Evolutionary conservation across 106 monocot genomes (phyloP).

Genomic region (Dactylorhiza incarnata): DNA sequence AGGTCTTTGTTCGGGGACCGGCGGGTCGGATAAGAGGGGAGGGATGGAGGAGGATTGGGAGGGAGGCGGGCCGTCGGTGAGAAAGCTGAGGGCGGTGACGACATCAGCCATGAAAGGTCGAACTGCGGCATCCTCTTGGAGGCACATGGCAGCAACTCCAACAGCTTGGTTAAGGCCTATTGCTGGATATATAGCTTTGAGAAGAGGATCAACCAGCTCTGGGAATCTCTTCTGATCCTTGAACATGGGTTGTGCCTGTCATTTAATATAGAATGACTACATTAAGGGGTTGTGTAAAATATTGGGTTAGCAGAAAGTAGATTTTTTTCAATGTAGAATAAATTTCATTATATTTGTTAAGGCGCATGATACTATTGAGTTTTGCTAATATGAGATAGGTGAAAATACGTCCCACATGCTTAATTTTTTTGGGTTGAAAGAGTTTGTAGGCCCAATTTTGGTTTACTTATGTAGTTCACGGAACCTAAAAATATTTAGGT

Average conservation of each 20-base stretch:
- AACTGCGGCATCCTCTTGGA: slow-evolving; percentile 40
- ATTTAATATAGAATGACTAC: neutral
- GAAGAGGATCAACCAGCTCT: slow-evolving; percentile 38
- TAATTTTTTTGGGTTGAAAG: too few species aligned
- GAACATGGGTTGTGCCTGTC: slow-evolving; percentile 42
- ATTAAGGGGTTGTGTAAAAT: too few species aligned
- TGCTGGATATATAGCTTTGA: slow-evolving; percentile 22
- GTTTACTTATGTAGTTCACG: too few species aligned
- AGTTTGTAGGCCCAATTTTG: too few species aligned
- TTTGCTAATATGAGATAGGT: too few species aligned
- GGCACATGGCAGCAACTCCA: slow-evolving; percentile 56
- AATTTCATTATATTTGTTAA: too few species aligned
- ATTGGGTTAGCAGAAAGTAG: too few species aligned
- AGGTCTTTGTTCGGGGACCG: neutral
- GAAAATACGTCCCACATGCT: too few species aligned
- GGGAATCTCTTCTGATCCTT: slow-evolving; percentile 32
- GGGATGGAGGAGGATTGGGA: neutral
- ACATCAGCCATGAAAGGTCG: slow-evolving; percentile 47
- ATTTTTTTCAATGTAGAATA: too few species aligned
- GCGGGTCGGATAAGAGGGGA: neutral
- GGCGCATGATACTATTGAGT: too few species aligned
- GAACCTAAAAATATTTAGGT: too few species aligned
- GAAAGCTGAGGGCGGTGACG: slow-evolving; percentile 27
- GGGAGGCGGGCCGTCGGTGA: neutral
- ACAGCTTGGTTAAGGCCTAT: slow-evolving; percentile 46